phyloP scores from a whole-genome alignment of 345 rosid genomes.

The Atalantia buxifolia region DNA sequence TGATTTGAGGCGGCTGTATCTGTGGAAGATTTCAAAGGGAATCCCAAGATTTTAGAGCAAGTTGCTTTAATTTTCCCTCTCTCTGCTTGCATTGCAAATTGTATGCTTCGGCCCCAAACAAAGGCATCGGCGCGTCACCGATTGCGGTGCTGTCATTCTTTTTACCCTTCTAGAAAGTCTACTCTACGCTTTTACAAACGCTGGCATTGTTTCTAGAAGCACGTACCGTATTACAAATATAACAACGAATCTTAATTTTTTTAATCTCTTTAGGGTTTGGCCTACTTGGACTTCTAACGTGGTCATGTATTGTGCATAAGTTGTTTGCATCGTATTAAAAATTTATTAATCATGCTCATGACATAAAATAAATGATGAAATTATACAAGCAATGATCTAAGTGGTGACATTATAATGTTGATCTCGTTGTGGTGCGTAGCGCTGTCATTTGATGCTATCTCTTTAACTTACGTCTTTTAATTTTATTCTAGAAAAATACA shows the following conservation, averaged over 20 bases:
- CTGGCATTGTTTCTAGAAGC: background rate
- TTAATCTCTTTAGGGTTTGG: background rate
- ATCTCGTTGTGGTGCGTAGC: too few species aligned
- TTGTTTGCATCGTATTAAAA: background rate
- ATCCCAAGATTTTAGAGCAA: background rate
- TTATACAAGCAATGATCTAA: too few species aligned
- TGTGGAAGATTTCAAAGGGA: background rate
- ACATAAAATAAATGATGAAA: too few species aligned
- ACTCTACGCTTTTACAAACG: background rate
- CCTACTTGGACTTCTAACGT: background rate
- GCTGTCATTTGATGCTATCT: fast-evolving
- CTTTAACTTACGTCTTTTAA: too few species aligned
- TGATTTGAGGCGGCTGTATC: background rate
- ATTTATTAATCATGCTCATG: background rate
- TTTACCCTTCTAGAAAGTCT: slow-evolving; percentile 15
- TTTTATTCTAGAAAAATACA: too few species aligned
- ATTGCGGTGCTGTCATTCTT: background rate
- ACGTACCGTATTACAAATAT: too few species aligned
- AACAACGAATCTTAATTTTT: background rate
- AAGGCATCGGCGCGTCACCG: background rate
- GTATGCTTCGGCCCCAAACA: background rate
- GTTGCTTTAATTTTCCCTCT: background rate
- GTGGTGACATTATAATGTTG: background rate
- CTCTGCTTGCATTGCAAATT: background rate
- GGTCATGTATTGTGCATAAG: background rate